Base-by-base conservation (phyloP, 1,284 basidiomycete species). In the Naganishia cerealis region DNA sequence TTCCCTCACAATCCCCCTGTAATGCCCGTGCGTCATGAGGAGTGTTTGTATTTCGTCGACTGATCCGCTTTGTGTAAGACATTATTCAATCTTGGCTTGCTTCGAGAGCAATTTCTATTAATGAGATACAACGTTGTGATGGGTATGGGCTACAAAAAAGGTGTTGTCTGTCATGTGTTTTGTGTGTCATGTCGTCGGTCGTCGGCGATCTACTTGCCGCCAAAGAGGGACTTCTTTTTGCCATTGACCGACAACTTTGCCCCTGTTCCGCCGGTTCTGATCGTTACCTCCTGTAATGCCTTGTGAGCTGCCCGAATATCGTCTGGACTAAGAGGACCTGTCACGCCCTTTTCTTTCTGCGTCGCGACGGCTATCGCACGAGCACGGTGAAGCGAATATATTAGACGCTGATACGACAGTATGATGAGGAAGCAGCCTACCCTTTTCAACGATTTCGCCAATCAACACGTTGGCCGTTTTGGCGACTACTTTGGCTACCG, bases 401-500 rank as follows among this genome's bases (percentile, higher is more conserved):
- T 38, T 16, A n/a, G 48, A 18, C 33, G 21, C 36, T 13, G 7
- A 12, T 40, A 6, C 0, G 56, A 15, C 38, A 26, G 50, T 7
- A 52, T 52, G 16, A 33, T 33, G n/a, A 18, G 38, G 18, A 57
- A 40, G 24, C 21, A 7, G 24, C 50, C 10, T 53, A 53, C 61
- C 61, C 29, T 63, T 53, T 16, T 63, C 61, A 2, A 63, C 50
- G n/a, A 63, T 63, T 21, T 63, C 61, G 24, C 61, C 61, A 36
- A 63, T 63, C 50, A 63, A 13, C 1, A 63, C 61, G 39, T 63
- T 63, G 50, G 61, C 61, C 12, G 61, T 63, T n/a, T 63, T 63
- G n/a, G 61, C 61, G 15, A 63, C 61, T 5, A 63, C 61, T 29
- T 54, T 63, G 18, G 50, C 61, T 9, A 63, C 61, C 6, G 61